These are phyloP conservation scores for Phylloporus scabripes DNA, from an alignment of 768 basidiomycete genomes.

Conservation along the genomic window DNA sequence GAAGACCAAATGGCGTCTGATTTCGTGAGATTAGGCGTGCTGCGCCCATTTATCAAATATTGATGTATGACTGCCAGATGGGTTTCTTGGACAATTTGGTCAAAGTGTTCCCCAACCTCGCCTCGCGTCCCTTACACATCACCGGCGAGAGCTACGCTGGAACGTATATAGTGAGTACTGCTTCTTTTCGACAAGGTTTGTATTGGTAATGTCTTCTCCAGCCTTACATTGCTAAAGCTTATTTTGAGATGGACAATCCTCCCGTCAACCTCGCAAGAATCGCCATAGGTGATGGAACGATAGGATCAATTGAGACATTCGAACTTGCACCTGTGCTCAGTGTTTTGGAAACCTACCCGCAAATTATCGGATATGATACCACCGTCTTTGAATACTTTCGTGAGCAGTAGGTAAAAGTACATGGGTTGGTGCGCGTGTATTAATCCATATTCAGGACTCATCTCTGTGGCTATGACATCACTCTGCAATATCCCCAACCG, in stretches of 20 bases:
- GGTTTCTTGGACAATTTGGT: constrained; percentile 68
- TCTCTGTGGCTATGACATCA: constrained; percentile 62
- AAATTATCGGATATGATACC: constrained; percentile 66
- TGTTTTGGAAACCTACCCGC: constrained; percentile 67
- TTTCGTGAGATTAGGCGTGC: constrained; percentile 32
- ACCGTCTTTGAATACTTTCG: constrained; percentile 64
- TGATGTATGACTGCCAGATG: constrained; percentile 39
- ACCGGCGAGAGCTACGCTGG: constrained; percentile 77
- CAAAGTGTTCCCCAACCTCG: constrained; percentile 67
- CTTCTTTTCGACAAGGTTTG: neutral
- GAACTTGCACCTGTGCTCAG: constrained; percentile 52
- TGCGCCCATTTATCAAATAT: neutral
- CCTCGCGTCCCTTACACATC: constrained; percentile 59
- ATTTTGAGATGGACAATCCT: constrained; percentile 56
- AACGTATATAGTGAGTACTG: constrained; percentile 52
- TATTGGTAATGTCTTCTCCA: constrained; percentile 20
- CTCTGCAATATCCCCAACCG: constrained; percentile 63
- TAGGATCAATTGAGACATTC: constrained; percentile 47
- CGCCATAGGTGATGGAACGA: constrained; percentile 64
- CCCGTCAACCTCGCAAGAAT: constrained; percentile 66
- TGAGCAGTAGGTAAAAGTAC: constrained; percentile 46
- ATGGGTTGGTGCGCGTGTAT: neutral
- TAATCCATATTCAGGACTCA: constrained; percentile 37
- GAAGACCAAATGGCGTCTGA: constrained; percentile 62
- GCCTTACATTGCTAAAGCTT: constrained; percentile 74